phyloP scores from a whole-genome alignment of 2,329 filamentous ascomycete genomes.

The Emergomyces africanus region DNA sequence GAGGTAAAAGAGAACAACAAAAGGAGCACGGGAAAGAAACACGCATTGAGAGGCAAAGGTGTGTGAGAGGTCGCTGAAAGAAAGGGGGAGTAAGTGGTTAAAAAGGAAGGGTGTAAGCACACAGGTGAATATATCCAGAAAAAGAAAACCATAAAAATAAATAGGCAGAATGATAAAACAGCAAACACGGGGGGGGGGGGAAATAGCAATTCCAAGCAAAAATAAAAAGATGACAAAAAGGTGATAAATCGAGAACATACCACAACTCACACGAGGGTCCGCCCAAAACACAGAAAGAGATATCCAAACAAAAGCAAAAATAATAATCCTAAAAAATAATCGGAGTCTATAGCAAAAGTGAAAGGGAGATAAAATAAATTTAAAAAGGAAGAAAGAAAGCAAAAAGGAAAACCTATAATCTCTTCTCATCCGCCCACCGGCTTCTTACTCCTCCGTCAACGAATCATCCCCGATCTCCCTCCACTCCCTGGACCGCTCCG shows the following conservation, averaged over 20 bases:
- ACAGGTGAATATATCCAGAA: neutral
- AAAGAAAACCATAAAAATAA: neutral
- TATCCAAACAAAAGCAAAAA: no score
- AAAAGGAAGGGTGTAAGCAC: neutral
- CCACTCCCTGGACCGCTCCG: conserved; percentile 81
- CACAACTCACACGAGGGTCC: no score
- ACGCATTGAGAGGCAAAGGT: neutral
- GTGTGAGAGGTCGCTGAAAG: neutral
- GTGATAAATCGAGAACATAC: neutral
- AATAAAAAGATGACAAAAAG: conserved; percentile 3
- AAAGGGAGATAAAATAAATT: neutral
- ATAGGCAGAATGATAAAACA: neutral
- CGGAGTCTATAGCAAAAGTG: neutral
- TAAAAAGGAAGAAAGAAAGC: conserved; percentile 1
- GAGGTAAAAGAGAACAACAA: neutral
- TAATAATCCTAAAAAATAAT: no score
- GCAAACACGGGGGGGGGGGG: neutral
- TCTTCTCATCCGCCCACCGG: neutral
- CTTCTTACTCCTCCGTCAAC: conserved; percentile 37
- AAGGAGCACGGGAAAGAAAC: neutral
- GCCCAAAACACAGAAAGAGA: no score
- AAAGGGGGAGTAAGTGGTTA: neutral
- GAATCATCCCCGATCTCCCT: conserved; percentile 69
- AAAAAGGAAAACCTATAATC: conserved; percentile 9
- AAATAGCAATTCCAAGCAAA: neutral